Conservation (phyloP, 441 rosid species). For the Euphorbia neoarborescens region DNA sequence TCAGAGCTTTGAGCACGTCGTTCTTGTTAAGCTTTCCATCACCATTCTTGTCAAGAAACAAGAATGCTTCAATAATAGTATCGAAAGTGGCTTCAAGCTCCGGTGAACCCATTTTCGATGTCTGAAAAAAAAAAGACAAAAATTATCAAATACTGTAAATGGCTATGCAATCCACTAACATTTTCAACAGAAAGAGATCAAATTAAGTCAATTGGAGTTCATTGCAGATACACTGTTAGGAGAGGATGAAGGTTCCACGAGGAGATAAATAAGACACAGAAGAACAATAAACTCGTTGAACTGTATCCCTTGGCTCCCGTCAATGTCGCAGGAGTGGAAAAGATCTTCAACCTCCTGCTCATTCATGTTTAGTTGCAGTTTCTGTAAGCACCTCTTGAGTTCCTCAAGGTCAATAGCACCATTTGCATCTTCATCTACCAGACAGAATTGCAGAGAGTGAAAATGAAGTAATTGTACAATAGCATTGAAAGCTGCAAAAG, state of each 20-base stretch:
- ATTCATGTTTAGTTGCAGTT: slow-evolving; percentile 40
- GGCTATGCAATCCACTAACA: not conserved
- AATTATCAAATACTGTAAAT: slow-evolving; percentile 17
- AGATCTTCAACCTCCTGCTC: slow-evolving; percentile 63
- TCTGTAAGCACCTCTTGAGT: slow-evolving; percentile 51
- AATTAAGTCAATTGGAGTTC: slow-evolving; percentile 13
- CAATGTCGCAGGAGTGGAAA: slow-evolving; percentile 65
- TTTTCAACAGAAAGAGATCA: not conserved
- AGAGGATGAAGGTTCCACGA: slow-evolving; percentile 42
- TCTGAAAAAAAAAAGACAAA: slow-evolving; percentile 28
- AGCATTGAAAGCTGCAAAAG: slow-evolving; percentile 8
- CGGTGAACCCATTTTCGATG: slow-evolving; percentile 32
- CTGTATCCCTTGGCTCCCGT: slow-evolving; percentile 63
- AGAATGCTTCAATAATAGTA: slow-evolving; percentile 60
- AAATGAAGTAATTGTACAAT: not conserved
- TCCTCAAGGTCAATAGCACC: slow-evolving; percentile 58
- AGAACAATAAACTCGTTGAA: slow-evolving; percentile 76
- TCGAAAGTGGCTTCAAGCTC: slow-evolving; percentile 60
- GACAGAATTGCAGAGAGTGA: slow-evolving; percentile 18
- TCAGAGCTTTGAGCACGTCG: slow-evolving; percentile 55
- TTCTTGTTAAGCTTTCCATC: slow-evolving; percentile 60
- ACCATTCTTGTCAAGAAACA: slow-evolving; percentile 69
- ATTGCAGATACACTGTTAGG: slow-evolving; percentile 22
- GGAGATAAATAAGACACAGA: slow-evolving; percentile 60
- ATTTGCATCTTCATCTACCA: slow-evolving; percentile 50